Percentiles rank a stretch among this genome's conserved stretches.
Evolutionary conservation across 768 basidiomycete genomes (phyloP).

Genomic region (Phaeotremella fagi): DNA sequence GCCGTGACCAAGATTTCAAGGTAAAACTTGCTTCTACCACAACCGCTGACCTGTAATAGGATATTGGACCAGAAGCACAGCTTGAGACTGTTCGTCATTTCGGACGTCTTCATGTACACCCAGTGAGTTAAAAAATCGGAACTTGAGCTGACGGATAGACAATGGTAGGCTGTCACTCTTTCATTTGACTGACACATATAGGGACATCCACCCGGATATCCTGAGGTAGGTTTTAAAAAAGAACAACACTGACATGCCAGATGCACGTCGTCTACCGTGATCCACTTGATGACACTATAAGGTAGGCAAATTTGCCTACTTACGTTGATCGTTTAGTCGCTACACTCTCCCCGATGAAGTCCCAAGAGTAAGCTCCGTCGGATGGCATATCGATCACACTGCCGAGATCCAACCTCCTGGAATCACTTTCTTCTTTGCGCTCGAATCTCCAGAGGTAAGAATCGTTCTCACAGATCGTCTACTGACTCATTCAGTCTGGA

Average conservation of each 20-base stretch:
- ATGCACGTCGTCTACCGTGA: slow-evolving; percentile 62
- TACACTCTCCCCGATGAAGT: slow-evolving; percentile 11
- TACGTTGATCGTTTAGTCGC: too few relatives aligned
- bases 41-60: slow-evolving; percentile 16
- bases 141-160: not conserved
- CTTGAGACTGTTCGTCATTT: slow-evolving; percentile 53
- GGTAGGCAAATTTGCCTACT: not conserved
- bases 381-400: slow-evolving; percentile 35
- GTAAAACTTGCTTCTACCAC: not conserved
- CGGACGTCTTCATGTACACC: not conserved
- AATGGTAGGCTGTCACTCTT: not conserved
- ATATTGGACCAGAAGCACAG: slow-evolving; percentile 55
- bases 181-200: slow-evolving; percentile 41
- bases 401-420: slow-evolving; percentile 59
- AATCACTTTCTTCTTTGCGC: slow-evolving; percentile 59
- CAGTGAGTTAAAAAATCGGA: too few relatives aligned
- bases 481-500: slow-evolving; percentile 42
- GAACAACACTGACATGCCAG: not conserved
- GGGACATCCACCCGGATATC: slow-evolving; percentile 52
- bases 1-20: slow-evolving; percentile 61
- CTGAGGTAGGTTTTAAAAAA: slow-evolving; percentile 44
- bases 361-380: slow-evolving; percentile 10
- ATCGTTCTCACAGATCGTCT: too few relatives aligned
- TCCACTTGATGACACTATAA: slow-evolving; percentile 36
- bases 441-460: too few relatives aligned